Base-by-base conservation (phyloP, 768 basidiomycete species). In the Phlebiopsis flavidoalba region DNA sequence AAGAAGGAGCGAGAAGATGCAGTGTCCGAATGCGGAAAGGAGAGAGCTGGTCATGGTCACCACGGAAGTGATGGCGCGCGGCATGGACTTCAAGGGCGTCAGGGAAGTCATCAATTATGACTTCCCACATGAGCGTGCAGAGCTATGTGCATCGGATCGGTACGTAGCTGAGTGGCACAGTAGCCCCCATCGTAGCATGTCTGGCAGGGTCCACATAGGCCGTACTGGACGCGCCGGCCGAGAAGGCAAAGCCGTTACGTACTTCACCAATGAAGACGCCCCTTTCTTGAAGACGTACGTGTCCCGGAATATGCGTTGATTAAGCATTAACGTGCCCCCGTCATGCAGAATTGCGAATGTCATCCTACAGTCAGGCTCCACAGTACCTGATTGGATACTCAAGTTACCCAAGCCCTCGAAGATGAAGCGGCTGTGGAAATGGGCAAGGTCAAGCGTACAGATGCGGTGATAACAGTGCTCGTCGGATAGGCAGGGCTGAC, bases 141-240 rank as follows among this genome's bases (percentile, higher is more conserved):
- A 95, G 91, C 69, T 99, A 99, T 69, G 83, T 99, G 47, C 97
- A 99, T 73, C 82, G 97, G 22, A 97, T 99, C 55, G 96, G 93
- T 88, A 40, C 51, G 76, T 69, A 2, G 47, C 36, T 33, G 35
- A 36, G 22, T 35, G 15, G 48, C 37, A 19, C 47, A 10, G 69
- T 55, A 14, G 19, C 19, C 15, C 52, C 26, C 55, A n/a, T n/a
- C 35, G 36, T 57, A 35, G 51, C 40, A 43, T 43, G 40, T 17
- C 35, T 48, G 22, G 40, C 58, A 31, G 8, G n/a, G 21, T 36
- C n/a, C 24, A 19, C 21, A 52, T 40, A 92, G 91, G 95, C 70
- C 91, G 97, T 63, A 98, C 97, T 4, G 97, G 96, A 21, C 85
- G 97, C 57, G 95, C 95, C 17, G 96, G 95, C 7, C 82, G 89